Evolutionary conservation across 768 basidiomycete species (phyloP).

Genomic region (Crassisporium funariophilum): DNA sequence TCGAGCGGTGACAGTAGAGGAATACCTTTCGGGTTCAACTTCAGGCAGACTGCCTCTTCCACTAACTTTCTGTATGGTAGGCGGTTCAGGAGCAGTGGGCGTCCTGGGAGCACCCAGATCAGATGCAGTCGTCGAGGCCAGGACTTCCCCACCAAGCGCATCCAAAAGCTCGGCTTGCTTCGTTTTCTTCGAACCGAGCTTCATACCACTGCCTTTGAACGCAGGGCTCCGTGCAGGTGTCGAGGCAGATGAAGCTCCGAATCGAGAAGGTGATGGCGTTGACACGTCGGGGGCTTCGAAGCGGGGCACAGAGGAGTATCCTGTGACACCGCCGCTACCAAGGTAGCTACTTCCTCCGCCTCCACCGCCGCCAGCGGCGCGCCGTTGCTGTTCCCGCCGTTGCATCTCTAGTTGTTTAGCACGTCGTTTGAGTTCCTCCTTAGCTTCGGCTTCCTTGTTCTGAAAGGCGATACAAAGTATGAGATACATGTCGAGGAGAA

Average conservation of each 20-base stretch:
- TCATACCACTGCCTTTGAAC: constrained; percentile 97
- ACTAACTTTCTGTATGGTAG: constrained; percentile 45
- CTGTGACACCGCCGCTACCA: constrained; percentile 65
- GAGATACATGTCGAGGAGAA: constrained; percentile 1
- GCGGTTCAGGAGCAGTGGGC: constrained; percentile 43
- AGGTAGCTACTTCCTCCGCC: constrained; percentile 59
- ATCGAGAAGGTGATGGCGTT: constrained; percentile 38
- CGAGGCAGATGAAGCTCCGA: constrained; percentile 42
- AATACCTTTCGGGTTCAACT: constrained; percentile 77
- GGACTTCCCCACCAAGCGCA: constrained; percentile 79
- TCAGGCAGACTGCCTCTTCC: constrained; percentile 69
- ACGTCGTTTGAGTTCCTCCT: constrained; percentile 96
- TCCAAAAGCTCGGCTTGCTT: constrained; percentile 88
- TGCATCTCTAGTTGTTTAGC: constrained; percentile 99
- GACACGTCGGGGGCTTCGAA: constrained; percentile 65
- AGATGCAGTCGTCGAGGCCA: constrained; percentile 48
- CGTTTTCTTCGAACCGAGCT: constrained; percentile 90
- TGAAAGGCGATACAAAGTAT: background rate
- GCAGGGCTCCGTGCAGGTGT: constrained; percentile 66
- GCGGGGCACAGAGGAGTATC: constrained; percentile 73
- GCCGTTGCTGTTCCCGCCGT: constrained; percentile 88
- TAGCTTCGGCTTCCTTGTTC: constrained; percentile 99
- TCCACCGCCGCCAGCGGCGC: constrained; percentile 50
- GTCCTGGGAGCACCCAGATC: constrained; percentile 54
- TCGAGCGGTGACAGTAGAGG: background rate